Conservation (phyloP, 129 eudicot genomes). For the Artemisia tridentata region DNA sequence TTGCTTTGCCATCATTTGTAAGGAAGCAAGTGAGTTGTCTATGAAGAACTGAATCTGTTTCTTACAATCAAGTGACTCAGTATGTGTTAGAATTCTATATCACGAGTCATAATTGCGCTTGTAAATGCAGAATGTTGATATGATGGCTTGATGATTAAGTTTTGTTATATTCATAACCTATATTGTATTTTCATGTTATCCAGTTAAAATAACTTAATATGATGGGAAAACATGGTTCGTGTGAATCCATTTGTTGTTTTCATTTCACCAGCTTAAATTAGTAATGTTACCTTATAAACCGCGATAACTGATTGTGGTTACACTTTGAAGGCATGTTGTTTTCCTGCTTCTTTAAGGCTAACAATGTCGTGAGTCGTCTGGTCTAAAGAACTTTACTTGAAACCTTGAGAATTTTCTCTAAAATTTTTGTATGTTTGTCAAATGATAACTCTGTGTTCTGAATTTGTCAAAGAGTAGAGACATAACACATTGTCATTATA, state of each 20-base stretch:
- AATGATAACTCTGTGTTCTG: too few species aligned
- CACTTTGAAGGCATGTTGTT: too few species aligned
- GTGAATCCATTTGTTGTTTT: neutral
- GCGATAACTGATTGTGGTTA: too few species aligned
- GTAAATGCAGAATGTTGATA: neutral
- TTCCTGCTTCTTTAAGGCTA: too few species aligned
- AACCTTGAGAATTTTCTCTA: too few species aligned
- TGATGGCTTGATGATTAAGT: neutral
- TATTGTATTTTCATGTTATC: neutral
- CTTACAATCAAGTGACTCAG: neutral
- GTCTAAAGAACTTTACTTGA: too few species aligned
- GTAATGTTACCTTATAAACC: too few species aligned
- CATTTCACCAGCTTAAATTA: too few species aligned
- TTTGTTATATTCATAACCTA: neutral
- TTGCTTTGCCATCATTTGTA: slow-evolving; percentile 38
- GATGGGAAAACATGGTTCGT: neutral
- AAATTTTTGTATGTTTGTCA: too few species aligned
- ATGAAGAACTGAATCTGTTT: slow-evolving; percentile 9
- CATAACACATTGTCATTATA: too few species aligned
- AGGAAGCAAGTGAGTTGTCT: slow-evolving; percentile 34
- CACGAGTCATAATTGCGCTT: neutral
- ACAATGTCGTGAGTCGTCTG: too few species aligned
- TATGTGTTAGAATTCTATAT: neutral
- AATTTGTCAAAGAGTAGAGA: too few species aligned
- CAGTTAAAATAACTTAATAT: neutral